A percentile compares a stretch with the other conserved stretches of the same genome.
These are phyloP conservation scores for Incumbomyces lentus DNA, from an alignment of 2,329 filamentous ascomycete species.

Conservation along the genomic window DNA sequence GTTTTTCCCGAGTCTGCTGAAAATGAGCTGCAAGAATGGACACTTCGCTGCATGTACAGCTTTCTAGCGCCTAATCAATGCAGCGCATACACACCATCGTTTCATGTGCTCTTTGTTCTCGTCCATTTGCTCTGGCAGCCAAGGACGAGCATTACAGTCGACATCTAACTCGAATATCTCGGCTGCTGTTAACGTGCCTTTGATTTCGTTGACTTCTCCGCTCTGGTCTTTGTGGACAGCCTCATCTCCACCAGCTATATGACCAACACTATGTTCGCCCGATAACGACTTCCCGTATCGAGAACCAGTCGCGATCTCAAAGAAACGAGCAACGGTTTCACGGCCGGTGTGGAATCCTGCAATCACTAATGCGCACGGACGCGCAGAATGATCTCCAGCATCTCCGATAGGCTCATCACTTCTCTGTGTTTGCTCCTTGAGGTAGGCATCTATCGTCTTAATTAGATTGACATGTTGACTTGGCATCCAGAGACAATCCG, in stretches of 20 bases:
- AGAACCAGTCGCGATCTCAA: conserved; percentile 32
- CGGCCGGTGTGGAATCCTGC: conserved; percentile 52
- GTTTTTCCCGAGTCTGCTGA: not conserved
- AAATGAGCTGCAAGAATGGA: too few species aligned
- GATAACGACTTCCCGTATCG: too few species aligned
- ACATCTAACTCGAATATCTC: conserved; percentile 20
- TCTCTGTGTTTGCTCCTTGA: conserved; percentile 19
- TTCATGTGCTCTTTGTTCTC: conserved; percentile 41
- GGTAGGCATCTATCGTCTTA: conserved; percentile 45
- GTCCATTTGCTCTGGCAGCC: conserved; percentile 33
- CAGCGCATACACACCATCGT: conserved; percentile 48
- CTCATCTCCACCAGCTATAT: conserved; percentile 31
- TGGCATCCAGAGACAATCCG: conserved; percentile 53
- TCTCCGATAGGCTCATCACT: not conserved
- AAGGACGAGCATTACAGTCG: conserved; percentile 32
- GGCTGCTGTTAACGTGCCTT: conserved; percentile 15
- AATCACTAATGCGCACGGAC: conserved; percentile 37
- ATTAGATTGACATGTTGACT: conserved; percentile 47
- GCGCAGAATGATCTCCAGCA: not conserved
- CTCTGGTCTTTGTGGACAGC: conserved; percentile 42
- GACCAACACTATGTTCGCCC: conserved; percentile 26
- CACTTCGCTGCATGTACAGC: not conserved
- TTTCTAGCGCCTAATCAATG: conserved; percentile 21
- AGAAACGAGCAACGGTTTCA: conserved; percentile 45
- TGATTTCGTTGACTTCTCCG: conserved; percentile 22